Evolutionary conservation across 768 basidiomycete genomes (phyloP).

Genomic region (Podaxis sp.): DNA sequence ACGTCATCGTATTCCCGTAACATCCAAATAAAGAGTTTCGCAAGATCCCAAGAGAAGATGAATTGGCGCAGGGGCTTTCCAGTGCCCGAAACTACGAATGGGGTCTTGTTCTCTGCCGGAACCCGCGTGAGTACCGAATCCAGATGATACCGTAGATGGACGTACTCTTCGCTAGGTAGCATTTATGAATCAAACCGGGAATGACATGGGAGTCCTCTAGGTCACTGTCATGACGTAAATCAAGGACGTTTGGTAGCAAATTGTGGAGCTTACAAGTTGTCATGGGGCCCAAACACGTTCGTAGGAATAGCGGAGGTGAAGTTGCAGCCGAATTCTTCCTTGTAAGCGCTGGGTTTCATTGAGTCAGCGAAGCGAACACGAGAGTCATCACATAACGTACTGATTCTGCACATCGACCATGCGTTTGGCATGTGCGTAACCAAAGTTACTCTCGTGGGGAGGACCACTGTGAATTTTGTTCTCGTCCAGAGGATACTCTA

Average conservation of each 20-base stretch:
- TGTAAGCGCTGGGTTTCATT: conserved; percentile 70
- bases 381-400: conserved; percentile 40
- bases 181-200: conserved; percentile 91
- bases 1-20: conserved; percentile 88
- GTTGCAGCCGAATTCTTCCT: conserved; percentile 92
- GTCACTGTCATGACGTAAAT: conserved; percentile 47
- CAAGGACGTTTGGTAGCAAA: not conserved
- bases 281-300: conserved; percentile 93
- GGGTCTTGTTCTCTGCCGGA: conserved; percentile 68
- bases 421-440: conserved; percentile 94
- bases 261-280: conserved; percentile 72
- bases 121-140: not conserved
- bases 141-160: not conserved
- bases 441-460: conserved; percentile 94
- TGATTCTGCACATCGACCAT: conserved; percentile 96
- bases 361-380: not conserved
- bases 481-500: conserved; percentile 91
- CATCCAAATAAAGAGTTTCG: conserved; percentile 94
- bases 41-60: conserved; percentile 95
- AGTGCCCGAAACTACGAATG: conserved; percentile 86
- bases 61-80: conserved; percentile 96
- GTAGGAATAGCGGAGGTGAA: conserved; percentile 98
- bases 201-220: conserved; percentile 93
- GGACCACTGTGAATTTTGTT: conserved; percentile 90
- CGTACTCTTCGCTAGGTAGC: conserved; percentile 85